A percentile compares a stretch with the other conserved stretches of the same genome.
These are phyloP conservation scores for Chytriomyces sp. DNA, from an alignment of 192 early-diverging fungal genomes.

Conservation along the genomic window DNA sequence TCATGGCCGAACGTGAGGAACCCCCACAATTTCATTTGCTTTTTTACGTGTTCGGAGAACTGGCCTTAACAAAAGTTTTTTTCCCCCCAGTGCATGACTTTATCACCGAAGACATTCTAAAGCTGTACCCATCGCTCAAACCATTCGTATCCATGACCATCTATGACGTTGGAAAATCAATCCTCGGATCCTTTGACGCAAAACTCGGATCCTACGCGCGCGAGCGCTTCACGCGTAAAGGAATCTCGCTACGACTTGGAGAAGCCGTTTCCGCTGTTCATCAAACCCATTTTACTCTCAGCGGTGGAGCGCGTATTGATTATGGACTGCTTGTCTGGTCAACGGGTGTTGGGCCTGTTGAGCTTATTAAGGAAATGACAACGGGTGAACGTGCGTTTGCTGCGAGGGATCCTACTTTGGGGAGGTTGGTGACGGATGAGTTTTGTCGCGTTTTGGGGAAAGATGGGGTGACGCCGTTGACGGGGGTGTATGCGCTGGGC, in stretches of 20 bases:
- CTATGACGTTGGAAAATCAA: slow-evolving; percentile 80
- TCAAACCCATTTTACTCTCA: slow-evolving; percentile 40
- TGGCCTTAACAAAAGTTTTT: not conserved
- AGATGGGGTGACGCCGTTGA: slow-evolving; percentile 52
- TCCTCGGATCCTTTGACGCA: slow-evolving; percentile 79
- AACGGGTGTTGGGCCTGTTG: slow-evolving; percentile 59
- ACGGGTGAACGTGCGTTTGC: not conserved
- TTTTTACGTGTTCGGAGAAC: not conserved
- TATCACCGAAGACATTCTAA: slow-evolving; percentile 77
- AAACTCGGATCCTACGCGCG: slow-evolving; percentile 76
- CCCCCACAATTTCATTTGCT: no score
- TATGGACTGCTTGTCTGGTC: slow-evolving; percentile 73
- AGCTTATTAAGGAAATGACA: slow-evolving; percentile 15
- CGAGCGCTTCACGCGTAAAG: slow-evolving; percentile 72
- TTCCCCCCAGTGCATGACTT: slow-evolving; percentile 79
- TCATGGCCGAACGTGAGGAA: slow-evolving; percentile 42
- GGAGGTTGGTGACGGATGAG: slow-evolving; percentile 67
- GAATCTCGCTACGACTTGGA: slow-evolving; percentile 72
- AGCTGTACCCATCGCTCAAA: slow-evolving; percentile 74
- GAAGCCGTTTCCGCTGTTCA: slow-evolving; percentile 62
- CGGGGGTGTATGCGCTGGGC: slow-evolving; percentile 65
- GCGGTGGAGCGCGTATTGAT: slow-evolving; percentile 30
- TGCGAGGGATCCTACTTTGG: slow-evolving; percentile 10
- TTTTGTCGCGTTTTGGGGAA: slow-evolving; percentile 75
- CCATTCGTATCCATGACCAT: slow-evolving; percentile 59